These are phyloP conservation scores for Barbatosphaeria neglecta DNA, from an alignment of 495 filamentous ascomycete species.

Conservation along the genomic window DNA sequence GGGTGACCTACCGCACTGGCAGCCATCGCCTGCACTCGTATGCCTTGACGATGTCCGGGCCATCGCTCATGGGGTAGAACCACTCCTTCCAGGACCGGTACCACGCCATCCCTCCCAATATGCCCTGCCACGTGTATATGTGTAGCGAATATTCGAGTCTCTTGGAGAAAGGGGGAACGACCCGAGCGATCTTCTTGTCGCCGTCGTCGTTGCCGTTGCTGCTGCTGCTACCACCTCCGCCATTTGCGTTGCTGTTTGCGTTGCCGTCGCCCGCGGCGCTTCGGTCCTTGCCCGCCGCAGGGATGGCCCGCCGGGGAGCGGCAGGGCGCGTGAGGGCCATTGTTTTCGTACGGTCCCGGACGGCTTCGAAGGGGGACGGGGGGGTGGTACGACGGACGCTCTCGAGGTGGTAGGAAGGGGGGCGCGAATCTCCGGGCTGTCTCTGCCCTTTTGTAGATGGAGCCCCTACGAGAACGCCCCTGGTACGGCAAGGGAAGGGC, in stretches of 20 bases:
- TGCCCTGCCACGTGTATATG: constrained; percentile 6
- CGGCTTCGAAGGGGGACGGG: not conserved
- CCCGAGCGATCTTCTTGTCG: not conserved
- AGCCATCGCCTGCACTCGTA: constrained; percentile 20
- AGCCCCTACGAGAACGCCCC: not conserved
- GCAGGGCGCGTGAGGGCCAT: not conserved
- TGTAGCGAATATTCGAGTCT: constrained; percentile 9
- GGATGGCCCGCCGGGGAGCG: not conserved
- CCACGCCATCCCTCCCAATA: constrained; percentile 3
- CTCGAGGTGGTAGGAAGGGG: not conserved
- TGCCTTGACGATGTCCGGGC: constrained; percentile 15
- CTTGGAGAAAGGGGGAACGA: constrained; percentile 8
- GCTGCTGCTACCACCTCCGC: not conserved
- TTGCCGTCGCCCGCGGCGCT: not conserved
- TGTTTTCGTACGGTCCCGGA: too few species aligned
- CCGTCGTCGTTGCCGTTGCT: not conserved
- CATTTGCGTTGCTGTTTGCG: not conserved
- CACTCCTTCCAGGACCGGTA: constrained; percentile 11
- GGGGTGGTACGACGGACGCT: not conserved
- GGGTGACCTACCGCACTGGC: constrained; percentile 17
- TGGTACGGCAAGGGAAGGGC: not conserved
- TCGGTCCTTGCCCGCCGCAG: not conserved
- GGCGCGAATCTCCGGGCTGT: not conserved
- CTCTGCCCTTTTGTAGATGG: not conserved
- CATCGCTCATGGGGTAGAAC: constrained; percentile 9